Evolutionary conservation across 2,329 filamentous ascomycete species (phyloP).

Genomic region (Diaporthe helianthi): DNA sequence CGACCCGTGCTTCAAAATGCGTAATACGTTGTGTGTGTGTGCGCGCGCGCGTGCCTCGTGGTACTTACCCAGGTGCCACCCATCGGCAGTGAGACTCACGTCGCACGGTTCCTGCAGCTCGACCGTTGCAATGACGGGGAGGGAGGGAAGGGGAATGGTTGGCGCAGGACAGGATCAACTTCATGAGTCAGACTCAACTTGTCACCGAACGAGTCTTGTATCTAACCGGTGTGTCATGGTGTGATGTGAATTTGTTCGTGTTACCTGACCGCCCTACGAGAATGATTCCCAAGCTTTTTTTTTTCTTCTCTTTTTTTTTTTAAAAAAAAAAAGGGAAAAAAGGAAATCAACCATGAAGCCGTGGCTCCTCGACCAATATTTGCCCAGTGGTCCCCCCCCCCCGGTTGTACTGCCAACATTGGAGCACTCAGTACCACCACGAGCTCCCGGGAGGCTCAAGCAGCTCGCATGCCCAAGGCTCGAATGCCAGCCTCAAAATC

Average conservation of each 20-base stretch:
- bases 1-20: neutral
- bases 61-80: neutral
- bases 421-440: neutral
- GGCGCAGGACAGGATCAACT: neutral
- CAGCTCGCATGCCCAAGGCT: slow-evolving; percentile 44
- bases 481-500: slow-evolving; percentile 57
- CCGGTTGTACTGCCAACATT: neutral
- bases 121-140: neutral
- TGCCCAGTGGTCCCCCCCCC: neutral
- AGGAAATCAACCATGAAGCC: neutral
- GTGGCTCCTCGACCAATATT: neutral
- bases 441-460: neutral
- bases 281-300: neutral
- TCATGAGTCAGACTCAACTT: neutral
- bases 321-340: too few species aligned
- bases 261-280: neutral
- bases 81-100: neutral
- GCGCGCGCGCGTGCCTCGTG: neutral
- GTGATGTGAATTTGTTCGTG: neutral
- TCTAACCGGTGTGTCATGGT: neutral
- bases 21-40: neutral
- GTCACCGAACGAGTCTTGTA: too few species aligned
- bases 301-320: too few species aligned
- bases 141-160: neutral
- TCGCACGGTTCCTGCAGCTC: slow-evolving; percentile 20